Evolutionary conservation across 139 green algal genomes (phyloP).

Genomic region (Closterium sp.): DNA sequence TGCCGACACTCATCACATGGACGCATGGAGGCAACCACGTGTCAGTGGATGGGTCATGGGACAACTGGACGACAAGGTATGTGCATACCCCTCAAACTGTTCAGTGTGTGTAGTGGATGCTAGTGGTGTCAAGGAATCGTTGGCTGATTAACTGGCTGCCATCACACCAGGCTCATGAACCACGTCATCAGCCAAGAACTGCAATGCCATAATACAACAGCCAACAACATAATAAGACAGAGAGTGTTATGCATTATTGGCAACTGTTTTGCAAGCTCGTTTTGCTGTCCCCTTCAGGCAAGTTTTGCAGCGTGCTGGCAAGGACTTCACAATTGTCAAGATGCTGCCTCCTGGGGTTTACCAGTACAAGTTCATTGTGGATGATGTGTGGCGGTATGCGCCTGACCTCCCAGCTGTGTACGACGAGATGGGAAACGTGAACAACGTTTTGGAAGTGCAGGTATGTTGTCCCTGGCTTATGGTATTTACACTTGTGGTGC

Average conservation of each 20-base stretch:
- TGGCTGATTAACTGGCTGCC: too few species aligned
- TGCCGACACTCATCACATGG: slow-evolving; percentile 48
- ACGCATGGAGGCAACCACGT: slow-evolving; percentile 81
- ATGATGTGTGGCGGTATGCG: slow-evolving; percentile 94
- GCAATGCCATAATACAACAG: neutral
- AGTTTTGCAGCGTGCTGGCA: slow-evolving; percentile 77
- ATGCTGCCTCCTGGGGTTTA: slow-evolving; percentile 51
- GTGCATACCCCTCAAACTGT: neutral
- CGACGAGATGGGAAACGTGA: slow-evolving; percentile 96
- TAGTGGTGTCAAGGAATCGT: too few species aligned
- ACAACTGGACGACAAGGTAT: slow-evolving; percentile 88
- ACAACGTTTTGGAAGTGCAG: slow-evolving; percentile 95
- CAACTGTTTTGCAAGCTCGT: neutral
- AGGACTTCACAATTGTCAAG: slow-evolving; percentile 93
- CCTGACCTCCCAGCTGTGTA: slow-evolving; percentile 93
- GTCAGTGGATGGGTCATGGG: slow-evolving; percentile 92
- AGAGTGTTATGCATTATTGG: neutral
- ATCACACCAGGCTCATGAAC: neutral
- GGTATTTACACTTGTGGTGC: neutral
- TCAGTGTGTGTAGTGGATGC: too few species aligned
- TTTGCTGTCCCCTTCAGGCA: slow-evolving; percentile 10
- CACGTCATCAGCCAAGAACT: neutral
- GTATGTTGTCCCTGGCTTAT: neutral
- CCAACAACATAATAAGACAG: neutral
- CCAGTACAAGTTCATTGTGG: slow-evolving; percentile 81